These are phyloP conservation scores for Tolypocladium tropicale DNA, from an alignment of 2,329 filamentous ascomycete genomes.

Conservation along the genomic window DNA sequence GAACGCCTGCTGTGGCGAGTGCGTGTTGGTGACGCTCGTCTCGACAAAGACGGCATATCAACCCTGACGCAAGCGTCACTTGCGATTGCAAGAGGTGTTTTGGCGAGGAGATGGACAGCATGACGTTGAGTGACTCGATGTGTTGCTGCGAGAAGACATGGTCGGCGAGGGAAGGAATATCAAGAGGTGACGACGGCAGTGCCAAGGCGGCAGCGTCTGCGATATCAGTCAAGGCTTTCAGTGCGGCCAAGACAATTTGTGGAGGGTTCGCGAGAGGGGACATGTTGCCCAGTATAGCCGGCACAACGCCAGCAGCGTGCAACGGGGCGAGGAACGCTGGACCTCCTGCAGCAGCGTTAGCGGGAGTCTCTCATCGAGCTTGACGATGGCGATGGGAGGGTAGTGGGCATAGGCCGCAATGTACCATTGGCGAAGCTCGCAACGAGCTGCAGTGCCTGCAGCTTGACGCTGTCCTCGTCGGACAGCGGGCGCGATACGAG, in stretches of 20 bases:
- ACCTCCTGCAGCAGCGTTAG: constrained; percentile 54
- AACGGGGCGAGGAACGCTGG: constrained; percentile 69
- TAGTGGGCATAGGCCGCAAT: constrained; percentile 9
- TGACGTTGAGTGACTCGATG: constrained; percentile 51
- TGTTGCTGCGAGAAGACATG: constrained; percentile 53
- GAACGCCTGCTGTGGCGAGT: constrained; percentile 61
- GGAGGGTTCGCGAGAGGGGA: constrained; percentile 53
- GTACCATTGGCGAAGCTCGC: constrained; percentile 77
- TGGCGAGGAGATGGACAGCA: constrained; percentile 50
- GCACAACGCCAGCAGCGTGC: constrained; percentile 55
- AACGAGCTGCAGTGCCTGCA: constrained; percentile 78
- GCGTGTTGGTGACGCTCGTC: constrained; percentile 60
- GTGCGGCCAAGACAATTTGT: constrained; percentile 59
- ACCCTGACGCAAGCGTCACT: constrained; percentile 45
- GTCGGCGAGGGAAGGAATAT: constrained; percentile 45
- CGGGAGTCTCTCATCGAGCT: not conserved
- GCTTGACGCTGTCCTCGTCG: constrained; percentile 55
- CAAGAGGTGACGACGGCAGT: constrained; percentile 36
- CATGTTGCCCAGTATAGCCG: constrained; percentile 60
- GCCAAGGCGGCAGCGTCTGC: constrained; percentile 53
- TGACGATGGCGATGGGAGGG: not conserved
- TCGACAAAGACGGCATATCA: constrained; percentile 51
- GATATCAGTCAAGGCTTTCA: constrained; percentile 65
- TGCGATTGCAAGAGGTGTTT: constrained; percentile 48
- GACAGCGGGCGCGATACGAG: constrained; percentile 30